Evolutionary conservation across 306 rosid species (phyloP), one percentile per base, ranked within the genome.

Genomic region (Heteromeles arbutifolia): DNA sequence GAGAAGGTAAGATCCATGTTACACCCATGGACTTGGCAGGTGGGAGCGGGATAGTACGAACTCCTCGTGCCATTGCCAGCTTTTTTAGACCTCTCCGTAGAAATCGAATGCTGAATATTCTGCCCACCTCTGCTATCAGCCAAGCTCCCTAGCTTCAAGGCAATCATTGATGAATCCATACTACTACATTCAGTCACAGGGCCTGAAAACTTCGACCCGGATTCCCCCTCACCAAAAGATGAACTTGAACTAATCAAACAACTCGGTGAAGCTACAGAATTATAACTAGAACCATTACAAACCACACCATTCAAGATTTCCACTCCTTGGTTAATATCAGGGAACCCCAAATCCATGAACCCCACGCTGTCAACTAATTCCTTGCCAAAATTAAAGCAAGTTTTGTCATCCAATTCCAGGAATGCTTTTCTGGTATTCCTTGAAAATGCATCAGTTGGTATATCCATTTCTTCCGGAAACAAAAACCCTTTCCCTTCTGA

Each of bases 1-100:
- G 96, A 88, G 74, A 85, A 81, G 83, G 89, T 89, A 45, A 92
- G 91, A 83, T 92, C 91, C 87, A 77, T 81, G 69, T 88, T 85
- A 74, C 97, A 92, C 57, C 93, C 96, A 85, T 79, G 81, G 75
- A 92, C 97, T 81, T 89, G 93, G 76, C 97, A 92, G 31, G 90
- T 79, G 77, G 90, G 88, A 59, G 86, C 73, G 43, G 85, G 88
- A 74, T 74, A 32, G 50, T 76, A 56, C 17, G 84, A 85, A 66
- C 76, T 79, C 26, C 85, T 82, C 65, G 76, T 71, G 50, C 88
- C 89, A 59, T 75, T 73, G 50, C 89, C 89, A 59, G 84, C 81
- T 84, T 86, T 86, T 84, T 88, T 89, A 25, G 84, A 72, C 24
- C 77, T 82, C 58, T 76, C 86, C 65, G 71, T 50, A 17, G 21